Evolutionary conservation across 176 grass and related monocot genomes (phyloP).

Genomic region (Puccinellia tenuiflora): DNA sequence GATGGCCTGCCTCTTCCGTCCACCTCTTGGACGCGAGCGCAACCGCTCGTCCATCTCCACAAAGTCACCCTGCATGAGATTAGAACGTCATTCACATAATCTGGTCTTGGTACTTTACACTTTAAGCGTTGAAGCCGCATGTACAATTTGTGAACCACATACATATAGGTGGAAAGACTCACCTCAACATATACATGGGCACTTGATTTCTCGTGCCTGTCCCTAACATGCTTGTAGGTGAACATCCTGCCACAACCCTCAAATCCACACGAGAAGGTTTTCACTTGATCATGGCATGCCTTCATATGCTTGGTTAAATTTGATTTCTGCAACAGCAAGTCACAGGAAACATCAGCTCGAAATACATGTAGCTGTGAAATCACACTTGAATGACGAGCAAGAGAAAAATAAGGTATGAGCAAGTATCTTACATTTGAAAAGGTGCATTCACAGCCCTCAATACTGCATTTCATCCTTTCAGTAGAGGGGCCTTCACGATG

Average conservation of each 20-base stretch:
- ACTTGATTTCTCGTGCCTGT: slow-evolving; percentile 47
- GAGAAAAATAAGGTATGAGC: background rate
- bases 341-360: background rate
- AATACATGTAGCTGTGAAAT: background rate
- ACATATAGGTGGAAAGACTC: background rate
- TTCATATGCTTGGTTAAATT: slow-evolving; percentile 55
- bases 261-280: slow-evolving; percentile 24
- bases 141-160: background rate
- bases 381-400: background rate
- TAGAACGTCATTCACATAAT: background rate
- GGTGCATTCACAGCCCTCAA: slow-evolving; percentile 37
- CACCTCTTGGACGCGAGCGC: slow-evolving; percentile 21
- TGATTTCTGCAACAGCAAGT: slow-evolving; percentile 43
- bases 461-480: slow-evolving; percentile 40
- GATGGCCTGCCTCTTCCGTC: slow-evolving; percentile 37
- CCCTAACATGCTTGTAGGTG: slow-evolving; percentile 57
- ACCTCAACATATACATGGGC: slow-evolving; percentile 47
- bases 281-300: slow-evolving; percentile 34
- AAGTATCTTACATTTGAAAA: slow-evolving; percentile 55
- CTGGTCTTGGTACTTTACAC: background rate
- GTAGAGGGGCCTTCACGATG: slow-evolving; percentile 4
- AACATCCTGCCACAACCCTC: slow-evolving; percentile 31
- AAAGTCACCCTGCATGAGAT: slow-evolving; percentile 33
- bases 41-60: slow-evolving; percentile 32
- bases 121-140: no score